Percentiles rank a stretch among this genome's conserved stretches.
These are phyloP conservation scores for Xylariaceae sp. DNA, from an alignment of 2,329 filamentous ascomycete genomes.

Conservation along the genomic window DNA sequence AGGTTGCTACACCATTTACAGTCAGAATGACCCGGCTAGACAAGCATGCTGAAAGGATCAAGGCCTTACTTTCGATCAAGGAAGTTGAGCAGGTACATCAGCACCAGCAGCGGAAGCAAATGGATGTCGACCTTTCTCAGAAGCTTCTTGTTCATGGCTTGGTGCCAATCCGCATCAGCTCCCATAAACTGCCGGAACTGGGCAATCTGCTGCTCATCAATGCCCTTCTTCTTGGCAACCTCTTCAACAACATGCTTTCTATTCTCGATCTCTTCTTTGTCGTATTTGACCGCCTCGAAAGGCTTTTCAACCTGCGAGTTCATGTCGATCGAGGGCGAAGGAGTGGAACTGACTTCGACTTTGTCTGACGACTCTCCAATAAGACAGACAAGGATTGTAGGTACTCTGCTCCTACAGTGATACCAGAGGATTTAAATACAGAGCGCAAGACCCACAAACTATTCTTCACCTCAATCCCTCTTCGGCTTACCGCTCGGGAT, in stretches of 20 bases:
- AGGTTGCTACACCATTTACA: constrained; percentile 49
- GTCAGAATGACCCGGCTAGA: constrained; percentile 4
- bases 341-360: neutral
- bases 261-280: constrained; percentile 18
- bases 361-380: neutral
- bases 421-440: neutral
- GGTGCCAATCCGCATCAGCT: constrained; percentile 41
- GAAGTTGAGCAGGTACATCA: constrained; percentile 64
- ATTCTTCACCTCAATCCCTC: neutral
- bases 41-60: neutral
- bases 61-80: constrained; percentile 52
- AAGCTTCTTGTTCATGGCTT: constrained; percentile 41
- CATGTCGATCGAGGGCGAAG: neutral
- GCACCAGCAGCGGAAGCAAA: constrained; percentile 59
- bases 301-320: constrained; percentile 8
- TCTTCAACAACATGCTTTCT: constrained; percentile 17
- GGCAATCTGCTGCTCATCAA: constrained; percentile 35
- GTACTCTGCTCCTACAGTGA: neutral
- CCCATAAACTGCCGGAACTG: constrained; percentile 38
- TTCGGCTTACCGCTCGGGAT: constrained; percentile 1
- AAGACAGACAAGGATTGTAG: neutral
- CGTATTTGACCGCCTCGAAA: constrained; percentile 6
- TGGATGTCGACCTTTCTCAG: constrained; percentile 59
- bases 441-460: neutral
- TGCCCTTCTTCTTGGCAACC: constrained; percentile 19